Base-by-base conservation (phyloP, 2,329 filamentous ascomycete species). In the Fusarium sp. region DNA sequence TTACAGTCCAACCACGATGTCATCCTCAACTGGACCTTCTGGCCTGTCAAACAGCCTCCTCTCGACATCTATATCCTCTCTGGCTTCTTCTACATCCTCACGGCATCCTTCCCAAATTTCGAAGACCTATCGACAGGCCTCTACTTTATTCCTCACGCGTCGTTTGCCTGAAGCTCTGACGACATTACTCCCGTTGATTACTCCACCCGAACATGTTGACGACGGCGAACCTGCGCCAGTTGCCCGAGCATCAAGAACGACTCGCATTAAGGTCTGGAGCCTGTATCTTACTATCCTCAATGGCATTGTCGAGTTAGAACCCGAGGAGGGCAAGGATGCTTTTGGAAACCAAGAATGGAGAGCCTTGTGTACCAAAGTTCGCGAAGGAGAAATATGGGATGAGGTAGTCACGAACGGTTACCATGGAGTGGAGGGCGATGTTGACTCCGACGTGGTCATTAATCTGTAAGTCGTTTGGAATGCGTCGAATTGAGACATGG, bases 181-280 rank as follows among this genome's bases (percentile, higher is more conserved):
- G 28, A 95, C 93, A 8, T 89, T 99, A 59, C 87, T 95, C 53
- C 94, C 96, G 13, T 88, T 98, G 69, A 93, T 99, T 79, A 91
- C 89, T 3, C 88, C 91, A 12, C 80, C 85, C 71, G 83, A 85
- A 35, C 83, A 86, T 64, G 83, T 84, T 25, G 84, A 87, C 54
- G 82, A 85, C 81, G 83, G 84, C 37, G 87, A 90, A 64, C 85
- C 89, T 33, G 92, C 94, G 33, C 94, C 95, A 9, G 91, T 98
- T 60, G 92, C 94, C 60, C 90, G 88, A 72, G 94, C 94, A 60
- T 95, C 93, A 46, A 90, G 93, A 74, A 93, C 92, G 37, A 96
- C 94, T 64, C 88, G 95, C 74, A 93, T 97, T 82, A 99, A 98
- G 83, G 93, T 98, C 72, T 99, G 96, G 96, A 97, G 95, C 82